phyloP scores from a whole-genome alignment of 768 basidiomycete species.

The Xerocomus spinulosus region DNA sequence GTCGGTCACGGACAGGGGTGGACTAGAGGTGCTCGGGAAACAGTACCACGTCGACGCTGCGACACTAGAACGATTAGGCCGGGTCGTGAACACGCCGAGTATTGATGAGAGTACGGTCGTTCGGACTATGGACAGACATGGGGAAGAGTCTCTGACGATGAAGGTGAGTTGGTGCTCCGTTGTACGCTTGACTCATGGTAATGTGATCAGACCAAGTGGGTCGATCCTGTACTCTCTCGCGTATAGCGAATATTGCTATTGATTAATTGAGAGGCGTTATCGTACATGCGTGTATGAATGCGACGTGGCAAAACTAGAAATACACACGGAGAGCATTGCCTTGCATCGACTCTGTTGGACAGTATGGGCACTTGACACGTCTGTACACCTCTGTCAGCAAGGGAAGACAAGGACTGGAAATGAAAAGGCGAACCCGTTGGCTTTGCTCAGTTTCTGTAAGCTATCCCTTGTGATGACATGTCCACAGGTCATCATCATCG shows the following conservation, averaged over 20 bases:
- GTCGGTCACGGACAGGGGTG: slow-evolving; percentile 33
- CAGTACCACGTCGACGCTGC: slow-evolving; percentile 52
- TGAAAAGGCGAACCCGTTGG: slow-evolving; percentile 59
- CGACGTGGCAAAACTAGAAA: slow-evolving; percentile 42
- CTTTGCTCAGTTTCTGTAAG: slow-evolving; percentile 82
- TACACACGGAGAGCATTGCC: slow-evolving; percentile 56
- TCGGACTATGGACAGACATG: slow-evolving; percentile 46
- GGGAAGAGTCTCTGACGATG: slow-evolving; percentile 49
- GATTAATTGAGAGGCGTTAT: background rate
- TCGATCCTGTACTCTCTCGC: slow-evolving; percentile 15
- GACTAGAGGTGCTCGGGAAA: slow-evolving; percentile 47
- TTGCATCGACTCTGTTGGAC: slow-evolving; percentile 72
- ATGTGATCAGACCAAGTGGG: slow-evolving; percentile 24
- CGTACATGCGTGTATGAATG: too few species aligned
- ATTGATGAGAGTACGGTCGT: slow-evolving; percentile 44
- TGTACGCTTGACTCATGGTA: background rate
- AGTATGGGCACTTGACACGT: slow-evolving; percentile 95
- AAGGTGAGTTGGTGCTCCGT: slow-evolving; percentile 36
- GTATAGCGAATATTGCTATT: background rate
- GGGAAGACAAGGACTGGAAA: background rate
- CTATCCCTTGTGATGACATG: slow-evolving; percentile 95
- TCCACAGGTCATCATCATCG: slow-evolving; percentile 96
- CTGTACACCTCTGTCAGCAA: slow-evolving; percentile 35
- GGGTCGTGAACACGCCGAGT: slow-evolving; percentile 62
- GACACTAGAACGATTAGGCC: slow-evolving; percentile 48